Conservation (phyloP, 2,329 filamentous ascomycete genomes). For the Fusarium armeniacum region DNA sequence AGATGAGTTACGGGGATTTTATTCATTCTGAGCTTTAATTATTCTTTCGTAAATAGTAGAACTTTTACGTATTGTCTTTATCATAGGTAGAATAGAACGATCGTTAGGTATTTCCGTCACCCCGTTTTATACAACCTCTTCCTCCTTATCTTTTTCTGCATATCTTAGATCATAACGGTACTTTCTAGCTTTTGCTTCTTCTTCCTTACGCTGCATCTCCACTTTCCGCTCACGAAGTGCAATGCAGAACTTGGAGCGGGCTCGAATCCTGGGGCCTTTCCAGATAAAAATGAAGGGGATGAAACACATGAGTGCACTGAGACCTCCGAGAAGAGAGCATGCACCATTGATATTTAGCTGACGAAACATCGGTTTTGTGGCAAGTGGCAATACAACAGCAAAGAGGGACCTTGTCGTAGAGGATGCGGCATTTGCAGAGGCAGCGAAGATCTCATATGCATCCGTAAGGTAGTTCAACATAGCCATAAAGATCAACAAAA, state of each 20-base stretch:
- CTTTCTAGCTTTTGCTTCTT: constrained; percentile 53
- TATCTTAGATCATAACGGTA: constrained; percentile 45
- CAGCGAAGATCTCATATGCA: constrained; percentile 76
- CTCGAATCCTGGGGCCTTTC: constrained; percentile 68
- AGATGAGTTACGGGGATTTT: not conserved
- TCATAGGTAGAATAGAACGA: not conserved
- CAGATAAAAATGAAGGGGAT: constrained; percentile 68
- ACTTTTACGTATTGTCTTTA: constrained; percentile 18
- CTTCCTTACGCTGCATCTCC: constrained; percentile 59
- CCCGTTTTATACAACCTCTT: constrained; percentile 23
- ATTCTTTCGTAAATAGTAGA: constrained; percentile 9
- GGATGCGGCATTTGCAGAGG: constrained; percentile 83
- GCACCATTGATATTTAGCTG: constrained; percentile 63
- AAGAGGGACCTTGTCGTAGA: constrained; percentile 96
- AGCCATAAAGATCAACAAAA: constrained; percentile 73
- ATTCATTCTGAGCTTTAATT: constrained; percentile 19
- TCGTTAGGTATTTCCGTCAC: not conserved
- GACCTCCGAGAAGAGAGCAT: constrained; percentile 66
- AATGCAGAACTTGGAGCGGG: constrained; percentile 72
- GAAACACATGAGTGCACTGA: constrained; percentile 64
- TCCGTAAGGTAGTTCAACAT: constrained; percentile 75
- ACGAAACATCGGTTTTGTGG: constrained; percentile 64
- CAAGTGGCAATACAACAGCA: constrained; percentile 77
- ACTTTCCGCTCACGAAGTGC: constrained; percentile 67
- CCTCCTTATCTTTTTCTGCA: constrained; percentile 39